Evolutionary conservation across 2,329 filamentous ascomycete genomes (phyloP), one percentile per base, ranked within the genome.

Genomic region (Nigrospora oryzae): DNA sequence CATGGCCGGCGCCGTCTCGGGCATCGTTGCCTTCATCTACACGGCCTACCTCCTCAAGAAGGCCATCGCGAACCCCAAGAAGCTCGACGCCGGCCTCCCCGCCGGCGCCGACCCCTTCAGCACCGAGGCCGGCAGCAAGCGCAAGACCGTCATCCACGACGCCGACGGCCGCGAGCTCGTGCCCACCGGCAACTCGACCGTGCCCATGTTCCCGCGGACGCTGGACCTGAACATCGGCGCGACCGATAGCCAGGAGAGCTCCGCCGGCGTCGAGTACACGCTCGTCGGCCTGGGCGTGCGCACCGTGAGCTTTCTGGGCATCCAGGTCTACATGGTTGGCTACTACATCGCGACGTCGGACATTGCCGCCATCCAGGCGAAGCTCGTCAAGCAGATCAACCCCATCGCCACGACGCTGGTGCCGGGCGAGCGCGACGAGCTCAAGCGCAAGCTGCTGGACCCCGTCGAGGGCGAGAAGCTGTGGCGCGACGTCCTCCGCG

Each of bases 301-400:
- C 45, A 89, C 85, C 1, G 93, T 98, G 31, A 94, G 86, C 19
- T 95, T 97, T 63, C 69, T 97, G 38, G 72, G 79, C 40, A 89
- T 98, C 38, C 84, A 95, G 62, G 93, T 98, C 43, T 98, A 98
- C 67, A 86, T 97, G 15, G 86, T 95, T 0, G 93, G 91, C 14
- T 80, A 94, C 56, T 98, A 98, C 68, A 76, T 97, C 23, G 87
- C 89, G 23, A 91, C 84, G 0, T 71, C 83, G 34, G 89, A 95
- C 58, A 81, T 98, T 47, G 81, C 83, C 4, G 73, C 76, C n/a
- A 73, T 98, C 36, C 91, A 97, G 65, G 74, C 77, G 53, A 78
- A 81, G 38, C 75, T 97, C 30, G 77, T 94, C 49, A 82, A 83
- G 59, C 81, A 81, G 50, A 79, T 94, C 55, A 88, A 88, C 59